Evolutionary conservation across 257 asterid genomes (phyloP), one percentile per base, ranked within the genome.

Genomic region (Ehretia macrophylla): DNA sequence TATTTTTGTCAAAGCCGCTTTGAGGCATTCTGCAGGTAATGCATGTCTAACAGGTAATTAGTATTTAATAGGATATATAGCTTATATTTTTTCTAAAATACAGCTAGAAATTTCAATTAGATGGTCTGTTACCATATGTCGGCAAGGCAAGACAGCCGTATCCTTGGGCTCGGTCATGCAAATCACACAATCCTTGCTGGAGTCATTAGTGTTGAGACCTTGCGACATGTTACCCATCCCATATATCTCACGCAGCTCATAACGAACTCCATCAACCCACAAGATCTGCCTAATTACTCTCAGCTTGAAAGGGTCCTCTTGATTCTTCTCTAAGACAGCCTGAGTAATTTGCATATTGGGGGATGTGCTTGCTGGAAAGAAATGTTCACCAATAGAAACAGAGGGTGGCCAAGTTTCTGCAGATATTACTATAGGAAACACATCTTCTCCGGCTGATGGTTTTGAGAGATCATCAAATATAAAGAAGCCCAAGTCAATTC

Each of bases 121-220:
- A 49, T 11, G 17, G 35, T 22, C 17, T 20, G 66, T 82, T 80
- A 92, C 98, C 98, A 92, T 84, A 82, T 92, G 98, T 66, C 98
- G 74, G 63, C 98, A 92, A 1, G 98, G 97, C 77, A 92, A 78
- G 70, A 86, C 92, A 60, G 96, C 95, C 0, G 93, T 88, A 70
- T 88, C 87, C 79, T 82, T 92, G 35, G 68, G 88, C 69, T 88
- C 97, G n/a, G 97, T 92, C 95, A 92, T 81, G 77, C 98, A 92
- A 76, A 92, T 85, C 63, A 88, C 88, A 48, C 98, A 92, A 51
- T 85, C 98, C 78, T 87, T 85, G 58, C 95, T 96, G 0, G 84
- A 77, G 18, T 84, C 90, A 27, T 79, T 75, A 51, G 62, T 84
- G 63, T 76, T 68, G 47, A 81, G 23, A 57, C 78, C 55, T 59